phyloP scores from a whole-genome alignment of 2,329 filamentous ascomycete genomes.

The Xylariaceae sp. region DNA sequence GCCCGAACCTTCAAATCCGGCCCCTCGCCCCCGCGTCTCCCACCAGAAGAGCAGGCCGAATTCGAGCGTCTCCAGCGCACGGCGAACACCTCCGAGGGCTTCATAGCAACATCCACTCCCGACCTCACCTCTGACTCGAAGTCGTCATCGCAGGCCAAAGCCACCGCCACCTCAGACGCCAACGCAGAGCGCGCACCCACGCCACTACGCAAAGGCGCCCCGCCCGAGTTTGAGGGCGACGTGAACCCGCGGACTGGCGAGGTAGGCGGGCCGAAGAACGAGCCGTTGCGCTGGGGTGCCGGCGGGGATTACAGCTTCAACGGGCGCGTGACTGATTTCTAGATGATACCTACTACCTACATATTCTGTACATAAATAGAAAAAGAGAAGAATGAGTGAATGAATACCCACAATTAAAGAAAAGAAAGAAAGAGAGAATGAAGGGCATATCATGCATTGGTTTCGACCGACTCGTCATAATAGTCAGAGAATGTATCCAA shows the following conservation, averaged over 20 bases:
- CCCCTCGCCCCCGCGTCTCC: constrained; percentile 78
- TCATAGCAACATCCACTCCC: constrained; percentile 30
- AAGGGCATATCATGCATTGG: too few species aligned
- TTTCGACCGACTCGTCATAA: too few species aligned
- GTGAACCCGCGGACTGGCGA: constrained; percentile 91
- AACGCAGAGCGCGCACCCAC: constrained; percentile 1
- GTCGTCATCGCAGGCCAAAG: background rate
- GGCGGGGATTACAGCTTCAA: constrained; percentile 85
- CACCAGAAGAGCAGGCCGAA: constrained; percentile 56
- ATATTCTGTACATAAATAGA: background rate
- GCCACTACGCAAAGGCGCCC: constrained; percentile 57
- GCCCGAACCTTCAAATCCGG: constrained; percentile 39
- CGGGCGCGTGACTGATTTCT: constrained; percentile 89
- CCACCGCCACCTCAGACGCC: background rate
- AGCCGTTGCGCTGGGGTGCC: constrained; percentile 82
- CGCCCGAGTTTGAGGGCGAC: constrained; percentile 90
- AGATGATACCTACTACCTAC: background rate
- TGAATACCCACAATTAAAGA: background rate
- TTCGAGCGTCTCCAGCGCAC: constrained; percentile 67
- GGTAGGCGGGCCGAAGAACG: constrained; percentile 94
- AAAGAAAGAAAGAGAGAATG: background rate
- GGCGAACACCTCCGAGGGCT: constrained; percentile 37
- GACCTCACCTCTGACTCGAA: constrained; percentile 16
- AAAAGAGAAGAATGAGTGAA: background rate
- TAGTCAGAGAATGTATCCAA: too few species aligned